A percentile compares a stretch with the other conserved stretches of the same genome.
phyloP scores from a whole-genome alignment of 2,329 filamentous ascomycete genomes.

The Botrytis hyacinthi region DNA sequence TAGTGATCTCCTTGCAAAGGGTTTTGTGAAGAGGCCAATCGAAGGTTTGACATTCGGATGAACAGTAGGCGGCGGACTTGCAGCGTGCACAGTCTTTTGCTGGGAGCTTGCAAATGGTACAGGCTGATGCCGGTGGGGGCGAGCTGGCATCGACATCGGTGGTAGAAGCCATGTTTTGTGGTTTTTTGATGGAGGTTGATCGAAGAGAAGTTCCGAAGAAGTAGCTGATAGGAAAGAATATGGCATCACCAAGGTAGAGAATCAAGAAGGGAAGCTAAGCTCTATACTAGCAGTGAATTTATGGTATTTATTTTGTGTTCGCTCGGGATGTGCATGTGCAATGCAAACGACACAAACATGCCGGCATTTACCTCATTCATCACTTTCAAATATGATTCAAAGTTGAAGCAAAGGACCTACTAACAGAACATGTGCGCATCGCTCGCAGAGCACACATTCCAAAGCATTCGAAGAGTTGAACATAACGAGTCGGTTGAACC shows the following conservation, averaged over 20 bases:
- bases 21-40: constrained; percentile 5
- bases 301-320: neutral
- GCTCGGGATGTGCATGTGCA: no score
- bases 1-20: neutral
- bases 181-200: neutral
- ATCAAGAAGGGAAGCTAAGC: no score
- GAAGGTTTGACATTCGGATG: neutral
- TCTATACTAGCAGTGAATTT: neutral
- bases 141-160: no score
- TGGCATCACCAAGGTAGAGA: neutral
- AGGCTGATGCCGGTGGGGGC: neutral
- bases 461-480: neutral
- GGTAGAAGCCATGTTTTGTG: neutral
- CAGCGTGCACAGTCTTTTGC: constrained; percentile 1
- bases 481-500: neutral
- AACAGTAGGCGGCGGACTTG: neutral
- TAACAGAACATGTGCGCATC: no score
- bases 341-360: neutral
- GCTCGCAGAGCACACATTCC: neutral
- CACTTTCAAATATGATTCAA: neutral
- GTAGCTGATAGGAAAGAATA: neutral
- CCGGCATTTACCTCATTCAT: neutral
- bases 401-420: no score
- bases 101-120: neutral
- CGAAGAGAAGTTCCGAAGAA: neutral